Conservation (phyloP, 2,329 filamentous ascomycete species). For the Ophiostoma montium region DNA sequence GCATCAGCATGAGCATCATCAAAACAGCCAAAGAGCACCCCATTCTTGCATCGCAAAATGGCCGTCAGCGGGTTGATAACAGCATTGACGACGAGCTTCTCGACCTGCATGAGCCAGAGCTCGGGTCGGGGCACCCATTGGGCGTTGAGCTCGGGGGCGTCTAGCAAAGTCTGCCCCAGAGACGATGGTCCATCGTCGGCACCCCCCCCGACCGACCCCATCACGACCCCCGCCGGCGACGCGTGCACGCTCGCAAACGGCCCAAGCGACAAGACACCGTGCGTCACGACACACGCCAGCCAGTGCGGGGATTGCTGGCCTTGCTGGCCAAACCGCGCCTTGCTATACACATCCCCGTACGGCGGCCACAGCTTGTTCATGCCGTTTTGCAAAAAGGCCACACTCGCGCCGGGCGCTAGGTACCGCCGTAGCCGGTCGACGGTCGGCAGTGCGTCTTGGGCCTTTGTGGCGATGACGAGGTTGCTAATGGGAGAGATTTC, state of each 20-base stretch:
- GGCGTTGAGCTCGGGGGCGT: slow-evolving; percentile 29
- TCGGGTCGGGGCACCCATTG: slow-evolving; percentile 26
- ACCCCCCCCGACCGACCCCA: slow-evolving; percentile 28
- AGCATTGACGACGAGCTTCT: slow-evolving; percentile 71
- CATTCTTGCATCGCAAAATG: slow-evolving; percentile 63
- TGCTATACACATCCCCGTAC: slow-evolving; percentile 28
- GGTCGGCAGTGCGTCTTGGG: slow-evolving; percentile 50
- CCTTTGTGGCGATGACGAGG: slow-evolving; percentile 68
- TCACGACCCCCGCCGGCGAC: slow-evolving; percentile 30
- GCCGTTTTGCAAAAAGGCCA: slow-evolving; percentile 80
- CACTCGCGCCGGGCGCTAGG: slow-evolving; percentile 48
- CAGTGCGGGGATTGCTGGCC: slow-evolving; percentile 42
- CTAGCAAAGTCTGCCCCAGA: slow-evolving; percentile 27
- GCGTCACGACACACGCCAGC: slow-evolving; percentile 49
- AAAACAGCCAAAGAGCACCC: slow-evolving; percentile 52
- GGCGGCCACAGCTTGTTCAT: slow-evolving; percentile 56
- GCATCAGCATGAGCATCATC: slow-evolving; percentile 11
- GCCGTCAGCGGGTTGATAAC: slow-evolving; percentile 78
- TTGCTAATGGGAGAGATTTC: slow-evolving; percentile 40
- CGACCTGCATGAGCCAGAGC: slow-evolving; percentile 53
- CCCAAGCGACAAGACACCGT: slow-evolving; percentile 38
- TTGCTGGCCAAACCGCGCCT: slow-evolving; percentile 23
- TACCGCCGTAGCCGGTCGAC: slow-evolving; percentile 44
- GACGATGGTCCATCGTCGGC: slow-evolving; percentile 17
- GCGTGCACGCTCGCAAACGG: slow-evolving; percentile 39